These are phyloP conservation scores for Talaromyces wortmannii DNA, from an alignment of 495 filamentous ascomycete genomes.

Conservation along the genomic window DNA sequence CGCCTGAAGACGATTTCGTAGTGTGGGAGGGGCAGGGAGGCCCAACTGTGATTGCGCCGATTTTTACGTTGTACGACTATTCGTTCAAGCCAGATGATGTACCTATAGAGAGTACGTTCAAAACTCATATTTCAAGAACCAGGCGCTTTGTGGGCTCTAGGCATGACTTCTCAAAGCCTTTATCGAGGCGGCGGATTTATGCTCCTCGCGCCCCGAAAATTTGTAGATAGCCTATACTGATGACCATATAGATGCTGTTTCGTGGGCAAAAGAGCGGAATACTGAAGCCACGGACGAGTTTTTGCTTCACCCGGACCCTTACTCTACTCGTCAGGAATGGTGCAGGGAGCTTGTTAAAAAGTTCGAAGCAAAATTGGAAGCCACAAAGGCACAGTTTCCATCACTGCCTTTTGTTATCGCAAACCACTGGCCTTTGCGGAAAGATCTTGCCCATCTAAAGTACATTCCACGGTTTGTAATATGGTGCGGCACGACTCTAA, in stretches of 20 bases:
- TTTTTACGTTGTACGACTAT: constrained; percentile 6
- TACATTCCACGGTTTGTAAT: constrained; percentile 2
- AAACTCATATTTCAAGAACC: background rate
- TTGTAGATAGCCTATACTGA: background rate
- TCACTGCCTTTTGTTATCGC: constrained; percentile 1
- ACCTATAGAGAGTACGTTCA: constrained; percentile 2
- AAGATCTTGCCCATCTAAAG: constrained; percentile 1
- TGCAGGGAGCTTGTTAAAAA: constrained; percentile 3
- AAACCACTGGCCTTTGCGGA: constrained; percentile 3
- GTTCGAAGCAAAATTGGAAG: constrained; percentile 1
- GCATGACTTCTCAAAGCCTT: background rate
- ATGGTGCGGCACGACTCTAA: constrained; percentile 3
- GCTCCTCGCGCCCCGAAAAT: background rate
- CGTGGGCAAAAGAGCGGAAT: constrained; percentile 2
- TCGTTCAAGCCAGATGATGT: constrained; percentile 3
- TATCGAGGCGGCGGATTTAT: background rate
- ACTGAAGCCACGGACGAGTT: constrained; percentile 5
- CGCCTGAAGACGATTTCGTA: constrained; percentile 3
- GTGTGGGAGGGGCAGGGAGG: constrained; percentile 4
- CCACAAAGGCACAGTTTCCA: background rate
- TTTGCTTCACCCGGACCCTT: constrained; percentile 4
- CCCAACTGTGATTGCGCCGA: constrained; percentile 2
- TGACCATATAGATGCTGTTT: background rate
- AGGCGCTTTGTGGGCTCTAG: background rate
- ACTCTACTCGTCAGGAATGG: constrained; percentile 2